A percentile compares a stretch with the other conserved stretches of the same genome.
Evolutionary conservation across 805 yeast genomes (phyloP).

Genomic region (Debaryomyces prosopidis): DNA sequence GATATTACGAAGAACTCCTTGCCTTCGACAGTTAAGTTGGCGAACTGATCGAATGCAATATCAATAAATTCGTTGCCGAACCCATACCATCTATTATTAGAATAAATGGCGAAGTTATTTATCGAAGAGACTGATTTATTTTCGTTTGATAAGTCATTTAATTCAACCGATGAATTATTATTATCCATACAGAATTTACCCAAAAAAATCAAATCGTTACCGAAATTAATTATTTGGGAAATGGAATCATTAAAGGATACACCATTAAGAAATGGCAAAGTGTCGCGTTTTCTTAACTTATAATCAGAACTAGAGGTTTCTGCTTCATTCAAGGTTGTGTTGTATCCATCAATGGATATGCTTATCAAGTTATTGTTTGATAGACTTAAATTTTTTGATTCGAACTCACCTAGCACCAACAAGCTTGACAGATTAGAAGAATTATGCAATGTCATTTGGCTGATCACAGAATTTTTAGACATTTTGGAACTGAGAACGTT

Average conservation of each 20-base stretch:
- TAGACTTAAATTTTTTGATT: slow-evolving; percentile 28
- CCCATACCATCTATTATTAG: slow-evolving; percentile 41
- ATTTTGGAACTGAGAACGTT: slow-evolving; percentile 35
- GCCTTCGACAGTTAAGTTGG: slow-evolving; percentile 37
- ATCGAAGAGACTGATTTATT: slow-evolving; percentile 24
- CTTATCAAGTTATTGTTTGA: slow-evolving; percentile 28
- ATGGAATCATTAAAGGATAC: slow-evolving; percentile 32
- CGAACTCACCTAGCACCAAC: slow-evolving; percentile 49
- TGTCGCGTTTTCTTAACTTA: slow-evolving; percentile 17
- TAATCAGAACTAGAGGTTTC: slow-evolving; percentile 10
- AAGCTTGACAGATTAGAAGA: slow-evolving; percentile 32
- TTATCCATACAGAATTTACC: slow-evolving; percentile 33
- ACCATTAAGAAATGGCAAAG: slow-evolving; percentile 13
- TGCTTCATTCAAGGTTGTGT: slow-evolving; percentile 32
- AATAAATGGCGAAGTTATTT: slow-evolving; percentile 39
- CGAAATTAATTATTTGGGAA: slow-evolving; percentile 18
- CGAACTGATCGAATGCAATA: slow-evolving; percentile 25
- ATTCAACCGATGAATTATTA: slow-evolving; percentile 23
- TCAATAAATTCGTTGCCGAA: slow-evolving; percentile 36
- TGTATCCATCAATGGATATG: slow-evolving; percentile 27
- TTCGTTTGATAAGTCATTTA: slow-evolving; percentile 26
- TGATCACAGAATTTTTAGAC: slow-evolving; percentile 32
- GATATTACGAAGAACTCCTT: slow-evolving; percentile 44
- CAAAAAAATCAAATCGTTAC: slow-evolving; percentile 23
- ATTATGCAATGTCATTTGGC: slow-evolving; percentile 27